Evolutionary conservation across 2,329 filamentous ascomycete genomes (phyloP), one percentile per base, ranked within the genome.

Genomic region (Xylaria sp.): DNA sequence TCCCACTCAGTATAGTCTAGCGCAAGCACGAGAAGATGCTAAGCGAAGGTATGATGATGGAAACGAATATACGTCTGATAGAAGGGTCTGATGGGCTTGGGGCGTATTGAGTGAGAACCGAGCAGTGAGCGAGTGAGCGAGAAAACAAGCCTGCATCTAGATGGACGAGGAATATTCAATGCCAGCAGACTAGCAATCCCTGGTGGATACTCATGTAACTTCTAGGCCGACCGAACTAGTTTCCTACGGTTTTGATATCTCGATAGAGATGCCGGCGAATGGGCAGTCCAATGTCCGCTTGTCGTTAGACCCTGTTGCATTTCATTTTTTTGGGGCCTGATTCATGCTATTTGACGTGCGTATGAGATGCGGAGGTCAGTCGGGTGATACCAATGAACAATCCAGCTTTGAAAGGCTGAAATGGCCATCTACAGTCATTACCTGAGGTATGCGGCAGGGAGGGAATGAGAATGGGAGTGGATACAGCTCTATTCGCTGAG

Each of bases 181-280:
- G 59, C 56, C 38, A 58, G 59, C 61, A 64, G 68, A 70, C 67
- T 71, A 71, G 64, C 69, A 69, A 64, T 64, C 49, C 36, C 54
- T 51, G 64, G 67, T 70, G 67, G 67, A 59, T 67, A 67, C 68
- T 71, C 68, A 71, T 70, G 68, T 70, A 68, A 70, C 68, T 68
- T 54, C 44, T 40, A 63, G 65, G 54, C 65, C 68, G 58, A 67
- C 63, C 66, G 63, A 64, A 60, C 66, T 71, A 68, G 59, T 49
- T 59, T 48, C 51, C 53, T 67, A 40, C 60, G 36, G 46, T 65
- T 63, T 53, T 59, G 65, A 68, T 70, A 68, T 70, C 53, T 23
- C 36, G 42, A 56, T 20, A 65, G 58, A 68, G 36, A 66, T 56
- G 58, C 48, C 26, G 65, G 65, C 53, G 23, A 65, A 64, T 67